phyloP scores from a whole-genome alignment of 768 basidiomycete species.

The Xerocomellus amylosporus region DNA sequence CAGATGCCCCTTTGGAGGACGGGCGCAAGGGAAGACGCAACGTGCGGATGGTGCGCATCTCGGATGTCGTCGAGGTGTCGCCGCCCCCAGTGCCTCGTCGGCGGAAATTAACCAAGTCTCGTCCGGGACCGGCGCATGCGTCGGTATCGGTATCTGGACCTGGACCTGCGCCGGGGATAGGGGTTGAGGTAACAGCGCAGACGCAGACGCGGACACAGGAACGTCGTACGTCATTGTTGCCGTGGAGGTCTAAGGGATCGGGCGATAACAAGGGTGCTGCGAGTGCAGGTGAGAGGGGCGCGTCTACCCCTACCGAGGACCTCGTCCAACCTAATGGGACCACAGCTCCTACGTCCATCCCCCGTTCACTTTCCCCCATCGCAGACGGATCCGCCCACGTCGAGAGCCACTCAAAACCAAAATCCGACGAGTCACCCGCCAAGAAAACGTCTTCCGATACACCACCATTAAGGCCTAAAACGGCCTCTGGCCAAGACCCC shows the following conservation, averaged over 20 bases:
- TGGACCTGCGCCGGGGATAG: neutral
- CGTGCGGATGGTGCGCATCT: constrained; percentile 25
- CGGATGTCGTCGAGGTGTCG: constrained; percentile 24
- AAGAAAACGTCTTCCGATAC: neutral
- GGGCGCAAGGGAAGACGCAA: constrained; percentile 15
- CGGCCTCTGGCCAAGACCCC: neutral
- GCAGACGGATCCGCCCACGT: neutral
- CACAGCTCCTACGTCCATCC: neutral
- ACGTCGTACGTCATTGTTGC: constrained; percentile 21
- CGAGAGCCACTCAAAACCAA: neutral
- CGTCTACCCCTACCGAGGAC: neutral
- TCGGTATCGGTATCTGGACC: neutral
- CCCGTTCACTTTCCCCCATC: neutral
- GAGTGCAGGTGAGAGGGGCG: neutral
- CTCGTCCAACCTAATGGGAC: neutral
- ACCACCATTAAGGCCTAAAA: neutral
- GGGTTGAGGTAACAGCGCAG: neutral
- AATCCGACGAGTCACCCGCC: neutral
- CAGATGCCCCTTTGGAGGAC: neutral
- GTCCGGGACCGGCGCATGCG: neutral
- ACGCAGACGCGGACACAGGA: neutral
- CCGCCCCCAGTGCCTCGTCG: constrained; percentile 8
- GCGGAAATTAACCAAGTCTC: constrained; percentile 26
- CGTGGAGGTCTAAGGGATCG: constrained; percentile 21
- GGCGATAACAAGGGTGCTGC: neutral